phyloP scores from a whole-genome alignment of 306 rosid genomes.

The Astragalus glycyphyllos region DNA sequence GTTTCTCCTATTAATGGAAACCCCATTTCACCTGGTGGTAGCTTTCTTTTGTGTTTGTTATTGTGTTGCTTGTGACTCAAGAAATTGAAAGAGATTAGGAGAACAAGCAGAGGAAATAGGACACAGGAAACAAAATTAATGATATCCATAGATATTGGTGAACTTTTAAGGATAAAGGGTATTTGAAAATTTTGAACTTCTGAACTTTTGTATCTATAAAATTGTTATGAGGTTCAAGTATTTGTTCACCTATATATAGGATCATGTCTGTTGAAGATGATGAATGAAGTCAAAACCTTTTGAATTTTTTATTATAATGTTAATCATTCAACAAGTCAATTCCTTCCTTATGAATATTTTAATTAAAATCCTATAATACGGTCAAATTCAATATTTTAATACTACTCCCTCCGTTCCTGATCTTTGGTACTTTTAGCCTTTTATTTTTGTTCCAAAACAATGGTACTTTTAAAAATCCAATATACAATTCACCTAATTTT shows the following conservation, averaged over 20 bases:
- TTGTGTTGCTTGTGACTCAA: slow-evolving; percentile 47
- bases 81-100: slow-evolving; percentile 42
- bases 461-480: too few relatives aligned
- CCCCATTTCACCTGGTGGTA: slow-evolving; percentile 84
- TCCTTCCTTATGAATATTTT: slow-evolving; percentile 20
- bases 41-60: slow-evolving; percentile 39
- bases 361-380: slow-evolving; percentile 35
- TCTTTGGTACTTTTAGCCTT: too few relatives aligned
- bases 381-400: slow-evolving; percentile 19
- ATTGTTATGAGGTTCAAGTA: slow-evolving; percentile 28
- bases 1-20: slow-evolving; percentile 85
- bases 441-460: too few relatives aligned
- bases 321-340: slow-evolving; percentile 47
- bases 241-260: slow-evolving; percentile 45
- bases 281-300: slow-evolving; percentile 42
- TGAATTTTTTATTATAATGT: slow-evolving; percentile 37
- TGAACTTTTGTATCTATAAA: slow-evolving; percentile 17
- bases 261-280: slow-evolving; percentile 22
- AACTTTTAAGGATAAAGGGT: slow-evolving; percentile 34
- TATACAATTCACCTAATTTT: too few relatives aligned
- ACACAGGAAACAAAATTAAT: slow-evolving; percentile 38
- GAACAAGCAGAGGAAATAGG: slow-evolving; percentile 45
- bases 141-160: slow-evolving; percentile 48
- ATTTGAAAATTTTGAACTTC: not conserved
- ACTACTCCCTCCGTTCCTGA: too few relatives aligned